Percentiles rank a stretch among this genome's conserved stretches.
phyloP scores from a whole-genome alignment of 78 protist genomes.

The Pigoraptor vietnamica region DNA sequence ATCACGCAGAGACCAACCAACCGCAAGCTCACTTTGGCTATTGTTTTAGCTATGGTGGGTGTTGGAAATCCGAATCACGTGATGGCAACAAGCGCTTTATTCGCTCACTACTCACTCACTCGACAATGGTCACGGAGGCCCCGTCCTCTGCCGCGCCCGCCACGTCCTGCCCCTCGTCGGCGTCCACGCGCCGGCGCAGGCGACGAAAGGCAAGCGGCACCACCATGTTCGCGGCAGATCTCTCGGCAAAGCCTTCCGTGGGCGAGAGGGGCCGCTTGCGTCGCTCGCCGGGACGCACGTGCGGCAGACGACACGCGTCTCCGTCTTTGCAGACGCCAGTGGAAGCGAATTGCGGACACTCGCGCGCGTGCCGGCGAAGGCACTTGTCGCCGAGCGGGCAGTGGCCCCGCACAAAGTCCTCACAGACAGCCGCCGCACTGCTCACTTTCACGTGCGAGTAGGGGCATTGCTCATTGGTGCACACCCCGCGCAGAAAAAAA shows the following conservation, averaged over 20 bases:
- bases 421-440: background rate
- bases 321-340: background rate
- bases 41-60: too few relatives aligned
- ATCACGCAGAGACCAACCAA: too few relatives aligned
- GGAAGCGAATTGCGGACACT: background rate
- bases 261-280: background rate
- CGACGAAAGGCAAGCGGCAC: background rate
- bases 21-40: too few relatives aligned
- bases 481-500: background rate
- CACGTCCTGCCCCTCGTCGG: too few relatives aligned
- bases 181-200: too few relatives aligned
- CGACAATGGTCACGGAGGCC: too few relatives aligned
- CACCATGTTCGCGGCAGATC: background rate
- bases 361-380: background rate
- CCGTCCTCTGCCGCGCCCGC: too few relatives aligned
- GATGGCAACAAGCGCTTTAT: too few relatives aligned
- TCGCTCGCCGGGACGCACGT: background rate
- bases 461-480: background rate
- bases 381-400: background rate
- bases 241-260: too few relatives aligned
- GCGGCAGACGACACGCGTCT: background rate
- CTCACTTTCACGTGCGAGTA: background rate
- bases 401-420: background rate
- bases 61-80: too few relatives aligned
- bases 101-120: too few relatives aligned